Percentiles rank a stretch among this genome's conserved stretches.
These are phyloP conservation scores for Sambucus nigra DNA, from an alignment of 129 eudicot genomes.

Conservation along the genomic window DNA sequence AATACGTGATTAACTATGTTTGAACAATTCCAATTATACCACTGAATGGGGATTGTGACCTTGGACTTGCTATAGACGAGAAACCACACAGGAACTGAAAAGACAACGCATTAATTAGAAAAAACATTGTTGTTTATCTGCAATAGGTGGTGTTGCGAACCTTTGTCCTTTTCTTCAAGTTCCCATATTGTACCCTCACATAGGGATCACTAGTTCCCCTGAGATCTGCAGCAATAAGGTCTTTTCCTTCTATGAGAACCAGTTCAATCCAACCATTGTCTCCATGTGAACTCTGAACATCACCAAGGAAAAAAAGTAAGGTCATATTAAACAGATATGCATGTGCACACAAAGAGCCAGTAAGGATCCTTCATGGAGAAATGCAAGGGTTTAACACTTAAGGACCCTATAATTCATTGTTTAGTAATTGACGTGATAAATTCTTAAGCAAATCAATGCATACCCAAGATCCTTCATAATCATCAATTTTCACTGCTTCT, in stretches of 20 bases:
- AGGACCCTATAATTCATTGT: not conserved
- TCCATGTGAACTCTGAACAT: constrained; percentile 38
- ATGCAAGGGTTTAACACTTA: not conserved
- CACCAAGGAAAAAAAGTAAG: constrained; percentile 5
- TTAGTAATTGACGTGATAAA: not conserved
- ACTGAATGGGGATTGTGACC: too few relatives aligned
- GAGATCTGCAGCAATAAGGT: constrained; percentile 92
- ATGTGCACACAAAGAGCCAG: too few relatives aligned
- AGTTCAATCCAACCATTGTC: constrained; percentile 78
- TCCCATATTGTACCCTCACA: constrained; percentile 90
- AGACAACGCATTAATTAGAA: not conserved
- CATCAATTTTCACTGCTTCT: constrained; percentile 51
- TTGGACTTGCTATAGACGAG: too few relatives aligned
- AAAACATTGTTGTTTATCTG: not conserved
- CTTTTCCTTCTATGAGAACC: constrained; percentile 73
- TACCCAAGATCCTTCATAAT: constrained; percentile 50
- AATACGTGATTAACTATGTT: too few relatives aligned
- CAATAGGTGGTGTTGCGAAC: constrained; percentile 20
- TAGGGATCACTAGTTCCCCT: constrained; percentile 98
- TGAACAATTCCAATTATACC: too few relatives aligned
- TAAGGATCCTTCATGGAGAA: not conserved
- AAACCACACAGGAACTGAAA: not conserved
- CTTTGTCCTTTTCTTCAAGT: constrained; percentile 70
- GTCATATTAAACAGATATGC: not conserved
- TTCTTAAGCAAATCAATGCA: constrained; percentile 3